Percentiles rank a stretch among this genome's conserved stretches.
Conservation (phyloP, 345 rosid species). For the Eucalyptus viminalis region DNA sequence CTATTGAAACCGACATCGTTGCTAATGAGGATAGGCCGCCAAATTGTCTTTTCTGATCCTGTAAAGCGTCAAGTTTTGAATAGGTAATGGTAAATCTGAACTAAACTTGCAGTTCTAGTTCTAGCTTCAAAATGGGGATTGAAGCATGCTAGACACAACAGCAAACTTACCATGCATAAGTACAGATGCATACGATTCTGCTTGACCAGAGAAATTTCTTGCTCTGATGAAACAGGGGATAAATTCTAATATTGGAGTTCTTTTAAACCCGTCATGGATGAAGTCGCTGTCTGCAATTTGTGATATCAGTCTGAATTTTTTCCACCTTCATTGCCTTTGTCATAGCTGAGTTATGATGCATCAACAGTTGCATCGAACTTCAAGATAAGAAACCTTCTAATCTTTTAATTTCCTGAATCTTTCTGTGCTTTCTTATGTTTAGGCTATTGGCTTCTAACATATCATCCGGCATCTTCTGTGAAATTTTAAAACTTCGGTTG, state of each 20-base stretch:
- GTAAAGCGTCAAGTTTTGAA: conserved; percentile 65
- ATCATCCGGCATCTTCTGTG: conserved; percentile 55
- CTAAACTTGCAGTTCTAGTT: neutral
- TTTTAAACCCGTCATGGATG: neutral
- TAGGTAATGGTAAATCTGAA: conserved; percentile 17
- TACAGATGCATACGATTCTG: neutral
- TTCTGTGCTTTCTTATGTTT: neutral
- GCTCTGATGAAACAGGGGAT: neutral
- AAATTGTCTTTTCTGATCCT: conserved; percentile 73
- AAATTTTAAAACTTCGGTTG: conserved; percentile 56
- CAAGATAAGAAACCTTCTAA: neutral
- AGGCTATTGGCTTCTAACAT: conserved; percentile 71
- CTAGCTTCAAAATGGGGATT: neutral
- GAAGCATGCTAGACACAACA: neutral
- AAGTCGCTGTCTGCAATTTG: neutral
- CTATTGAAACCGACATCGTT: conserved; percentile 26
- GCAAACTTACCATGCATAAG: neutral
- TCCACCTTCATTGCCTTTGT: too few relatives aligned
- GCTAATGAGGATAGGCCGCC: conserved; percentile 1
- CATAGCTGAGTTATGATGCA: neutral
- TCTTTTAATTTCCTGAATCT: neutral
- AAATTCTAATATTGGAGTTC: neutral
- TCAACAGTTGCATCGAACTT: neutral
- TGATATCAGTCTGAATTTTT: neutral
- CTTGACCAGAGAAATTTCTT: neutral